Evolutionary conservation across 371 early-diverging fungal species (phyloP).

Genomic region (Furculomyces boomerangus): DNA sequence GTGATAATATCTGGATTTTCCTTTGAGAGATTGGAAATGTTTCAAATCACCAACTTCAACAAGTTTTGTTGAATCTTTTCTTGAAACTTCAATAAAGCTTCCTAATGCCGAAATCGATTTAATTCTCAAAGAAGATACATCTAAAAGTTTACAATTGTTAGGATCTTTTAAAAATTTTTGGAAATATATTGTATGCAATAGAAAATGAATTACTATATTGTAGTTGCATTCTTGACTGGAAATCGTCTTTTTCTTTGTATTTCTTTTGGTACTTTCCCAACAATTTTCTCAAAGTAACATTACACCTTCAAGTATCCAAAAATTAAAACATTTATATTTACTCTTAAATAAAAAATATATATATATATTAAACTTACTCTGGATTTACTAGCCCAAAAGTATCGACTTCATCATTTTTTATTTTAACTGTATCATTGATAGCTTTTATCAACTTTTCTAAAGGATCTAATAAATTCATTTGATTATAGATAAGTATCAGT

Average conservation of each 20-base stretch:
- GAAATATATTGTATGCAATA: background rate
- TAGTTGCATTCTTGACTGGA: background rate
- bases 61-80: constrained; percentile 11
- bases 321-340: no score
- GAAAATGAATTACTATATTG: background rate
- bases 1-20: constrained; percentile 19
- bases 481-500: no score
- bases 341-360: no score
- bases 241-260: background rate
- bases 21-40: constrained; percentile 18
- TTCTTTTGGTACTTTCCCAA: no score
- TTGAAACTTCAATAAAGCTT: constrained; percentile 18
- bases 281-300: no score
- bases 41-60: constrained; percentile 7
- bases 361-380: no score
- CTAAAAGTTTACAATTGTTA: background rate
- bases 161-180: background rate
- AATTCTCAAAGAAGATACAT: constrained; percentile 6
- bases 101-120: constrained; percentile 15
- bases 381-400: no score
- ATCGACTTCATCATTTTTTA: no score
- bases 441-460: no score
- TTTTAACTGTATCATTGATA: no score
- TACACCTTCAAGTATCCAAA: no score
- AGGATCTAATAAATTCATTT: no score